Evolutionary conservation across 257 asterid species (phyloP), one percentile per base, ranked within the genome.

Genomic region (Jacaranda copaia): DNA sequence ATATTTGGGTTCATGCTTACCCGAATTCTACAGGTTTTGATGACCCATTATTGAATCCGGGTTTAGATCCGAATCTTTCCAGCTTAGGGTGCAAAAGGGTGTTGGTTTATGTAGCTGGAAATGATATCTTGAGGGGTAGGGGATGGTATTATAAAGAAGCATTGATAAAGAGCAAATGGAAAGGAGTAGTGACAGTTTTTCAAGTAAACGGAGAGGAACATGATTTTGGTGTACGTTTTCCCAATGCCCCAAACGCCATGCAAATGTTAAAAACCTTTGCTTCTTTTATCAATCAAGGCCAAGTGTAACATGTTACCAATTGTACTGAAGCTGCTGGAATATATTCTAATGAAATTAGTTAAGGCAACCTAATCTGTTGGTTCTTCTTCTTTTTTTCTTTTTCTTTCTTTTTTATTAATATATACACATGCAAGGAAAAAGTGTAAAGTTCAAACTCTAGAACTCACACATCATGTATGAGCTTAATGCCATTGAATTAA

Each of bases 1-100:
- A 32, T 4, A 18, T 86, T 0, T 88, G 93, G 89, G 1, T 7
- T 5, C 85, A 48, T 32, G 79, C 19, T 7, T 19, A 81, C 77
- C 89, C 89, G 36, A 79, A 68, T 0, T 57, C 81, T 1, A 35
- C 57, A 1, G 88, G 90, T 15, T 20, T 59, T 5, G 88, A 88
- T 74, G 88, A 78, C 59, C 77, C 78, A 15, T 39, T 72, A n/a
- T 32, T 62, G 68, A 78, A 78, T 39, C 82, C 74, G 48, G 60
- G 8, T 38, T 14, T 11, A 19, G 77, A 78, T 78, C 82, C 82
- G 38, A 66, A 66, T 10, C 40, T 79, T 0, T 19, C 59, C 5
- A n/a, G 20, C 20, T 38, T 79, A 57, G 63, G 78, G 14, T 72
- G 74, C 70, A 65, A 55, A 32, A 51, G 42, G 61, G 78, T 71